Conservation (phyloP, 202 grass and related monocot genomes). For the Brachypodium distachyon region DNA sequence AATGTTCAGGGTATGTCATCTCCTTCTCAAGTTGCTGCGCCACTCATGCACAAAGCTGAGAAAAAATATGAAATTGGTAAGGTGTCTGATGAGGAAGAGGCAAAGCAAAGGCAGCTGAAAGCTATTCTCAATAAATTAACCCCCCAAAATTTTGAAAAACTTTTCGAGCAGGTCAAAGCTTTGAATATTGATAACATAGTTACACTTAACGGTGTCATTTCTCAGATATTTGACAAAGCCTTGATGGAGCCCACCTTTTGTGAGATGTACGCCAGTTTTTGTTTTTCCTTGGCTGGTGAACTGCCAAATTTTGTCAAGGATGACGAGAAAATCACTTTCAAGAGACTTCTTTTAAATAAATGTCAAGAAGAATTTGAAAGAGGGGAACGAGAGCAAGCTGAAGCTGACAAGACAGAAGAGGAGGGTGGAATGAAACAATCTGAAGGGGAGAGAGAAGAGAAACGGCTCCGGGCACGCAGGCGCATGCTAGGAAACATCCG, state of each 20-base stretch:
- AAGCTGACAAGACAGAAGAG: conserved; percentile 32
- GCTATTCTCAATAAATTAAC: conserved; percentile 88
- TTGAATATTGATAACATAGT: conserved; percentile 63
- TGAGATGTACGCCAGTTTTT: conserved; percentile 96
- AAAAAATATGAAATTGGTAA: conserved; percentile 81
- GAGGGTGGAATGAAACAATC: conserved; percentile 60
- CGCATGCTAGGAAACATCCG: conserved; percentile 92
- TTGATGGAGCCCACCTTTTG: conserved; percentile 94
- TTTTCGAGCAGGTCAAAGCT: conserved; percentile 64
- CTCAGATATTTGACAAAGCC: conserved; percentile 97
- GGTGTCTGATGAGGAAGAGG: conserved; percentile 60
- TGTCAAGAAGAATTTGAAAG: conserved; percentile 54
- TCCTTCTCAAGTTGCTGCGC: conserved; percentile 41
- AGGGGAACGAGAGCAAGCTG: conserved; percentile 44
- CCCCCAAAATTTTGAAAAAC: conserved; percentile 89
- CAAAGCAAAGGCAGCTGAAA: conserved; percentile 86
- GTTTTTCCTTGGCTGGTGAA: conserved; percentile 46
- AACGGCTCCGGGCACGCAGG: conserved; percentile 47
- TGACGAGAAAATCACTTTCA: conserved; percentile 89
- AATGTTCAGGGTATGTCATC: conserved; percentile 37
- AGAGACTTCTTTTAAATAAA: conserved; percentile 51
- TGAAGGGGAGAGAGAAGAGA: conserved; percentile 51
- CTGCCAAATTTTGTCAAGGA: conserved; percentile 68
- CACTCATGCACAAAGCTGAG: conserved; percentile 70
- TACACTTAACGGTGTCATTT: conserved; percentile 74